phyloP scores from a whole-genome alignment of 2,329 filamentous ascomycete genomes.

The Aspergillus sp. region DNA sequence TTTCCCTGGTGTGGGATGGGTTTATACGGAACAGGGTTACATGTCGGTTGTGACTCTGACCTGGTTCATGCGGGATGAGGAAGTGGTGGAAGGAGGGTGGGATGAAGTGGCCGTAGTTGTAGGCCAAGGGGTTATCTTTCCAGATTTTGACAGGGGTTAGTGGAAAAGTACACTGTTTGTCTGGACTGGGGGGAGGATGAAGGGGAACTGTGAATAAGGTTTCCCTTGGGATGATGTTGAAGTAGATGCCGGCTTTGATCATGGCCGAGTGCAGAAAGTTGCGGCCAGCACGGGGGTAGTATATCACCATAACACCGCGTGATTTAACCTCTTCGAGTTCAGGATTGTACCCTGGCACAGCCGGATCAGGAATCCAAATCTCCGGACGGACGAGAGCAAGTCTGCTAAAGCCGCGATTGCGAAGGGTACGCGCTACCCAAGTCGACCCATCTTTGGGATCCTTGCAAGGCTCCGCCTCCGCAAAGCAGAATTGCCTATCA shows the following conservation, averaged over 20 bases:
- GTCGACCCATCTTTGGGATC: slow-evolving; percentile 27
- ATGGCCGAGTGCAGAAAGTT: slow-evolving; percentile 12
- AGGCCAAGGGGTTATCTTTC: slow-evolving; percentile 51
- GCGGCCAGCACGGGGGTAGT: slow-evolving; percentile 38
- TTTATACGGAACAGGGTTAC: slow-evolving; percentile 57
- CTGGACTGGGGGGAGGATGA: slow-evolving; percentile 32
- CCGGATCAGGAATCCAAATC: slow-evolving; percentile 59
- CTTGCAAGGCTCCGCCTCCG: slow-evolving; percentile 53
- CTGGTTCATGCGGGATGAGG: slow-evolving; percentile 27
- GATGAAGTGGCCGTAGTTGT: slow-evolving; percentile 41
- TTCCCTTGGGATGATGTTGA: slow-evolving; percentile 35
- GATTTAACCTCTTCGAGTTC: slow-evolving; percentile 50
- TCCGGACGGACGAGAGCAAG: slow-evolving; percentile 68
- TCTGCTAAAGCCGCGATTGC: slow-evolving; percentile 52
- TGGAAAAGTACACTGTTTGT: slow-evolving; percentile 42
- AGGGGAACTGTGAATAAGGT: slow-evolving; percentile 55
- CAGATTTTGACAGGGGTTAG: slow-evolving; percentile 53
- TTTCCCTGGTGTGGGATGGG: slow-evolving; percentile 44
- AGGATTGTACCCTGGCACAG: slow-evolving; percentile 41
- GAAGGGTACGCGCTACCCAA: slow-evolving; percentile 45
- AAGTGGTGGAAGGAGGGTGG: slow-evolving; percentile 52
- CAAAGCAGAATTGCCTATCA: slow-evolving; percentile 82
- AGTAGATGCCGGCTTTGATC: slow-evolving; percentile 28
- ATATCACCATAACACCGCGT: slow-evolving; percentile 54
- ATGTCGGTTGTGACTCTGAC: slow-evolving; percentile 36